Conservation (phyloP, 345 rosid genomes). For the Hibiscus trionum region DNA sequence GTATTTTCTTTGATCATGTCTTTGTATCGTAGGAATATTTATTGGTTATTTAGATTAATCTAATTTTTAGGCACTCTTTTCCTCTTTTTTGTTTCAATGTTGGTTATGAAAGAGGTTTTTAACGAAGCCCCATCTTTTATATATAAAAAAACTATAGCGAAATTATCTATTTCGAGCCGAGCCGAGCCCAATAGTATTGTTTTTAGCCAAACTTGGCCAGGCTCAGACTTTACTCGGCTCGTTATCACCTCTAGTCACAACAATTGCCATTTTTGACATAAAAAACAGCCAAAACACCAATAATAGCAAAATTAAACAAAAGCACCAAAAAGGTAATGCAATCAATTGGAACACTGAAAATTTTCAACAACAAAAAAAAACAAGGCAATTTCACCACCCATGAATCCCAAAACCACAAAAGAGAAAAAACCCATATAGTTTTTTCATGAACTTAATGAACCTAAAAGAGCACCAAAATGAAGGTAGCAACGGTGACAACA, state of each 20-base stretch:
- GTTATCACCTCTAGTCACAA: slow-evolving; percentile 23
- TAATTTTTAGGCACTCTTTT: too few species aligned
- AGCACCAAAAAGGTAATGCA: slow-evolving; percentile 49
- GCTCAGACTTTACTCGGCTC: rapidly evolving
- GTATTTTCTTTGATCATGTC: too few species aligned
- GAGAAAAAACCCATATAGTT: slow-evolving; percentile 80
- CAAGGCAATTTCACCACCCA: slow-evolving; percentile 77
- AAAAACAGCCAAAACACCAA: slow-evolving; percentile 84
- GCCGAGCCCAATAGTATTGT: too few species aligned
- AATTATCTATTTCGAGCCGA: too few species aligned
- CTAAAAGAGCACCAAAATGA: slow-evolving; percentile 76
- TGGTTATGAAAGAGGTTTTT: too few species aligned
- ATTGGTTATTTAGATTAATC: too few species aligned
- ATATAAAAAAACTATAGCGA: too few species aligned
- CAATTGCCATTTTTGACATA: slow-evolving; percentile 76
- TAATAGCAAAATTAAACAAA: slow-evolving; percentile 67
- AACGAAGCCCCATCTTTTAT: too few species aligned
- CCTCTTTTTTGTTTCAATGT: too few species aligned
- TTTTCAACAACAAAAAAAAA: slow-evolving; percentile 38
- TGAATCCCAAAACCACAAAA: slow-evolving; percentile 62
- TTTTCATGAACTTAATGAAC: slow-evolving; percentile 61
- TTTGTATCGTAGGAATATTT: too few species aligned
- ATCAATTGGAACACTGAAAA: slow-evolving; percentile 47
- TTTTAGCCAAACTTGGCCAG: too few species aligned
- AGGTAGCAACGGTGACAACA: slow-evolving; percentile 65